Conservation (phyloP, 192 early-diverging fungal species). For the Backusella mclennaniae region DNA sequence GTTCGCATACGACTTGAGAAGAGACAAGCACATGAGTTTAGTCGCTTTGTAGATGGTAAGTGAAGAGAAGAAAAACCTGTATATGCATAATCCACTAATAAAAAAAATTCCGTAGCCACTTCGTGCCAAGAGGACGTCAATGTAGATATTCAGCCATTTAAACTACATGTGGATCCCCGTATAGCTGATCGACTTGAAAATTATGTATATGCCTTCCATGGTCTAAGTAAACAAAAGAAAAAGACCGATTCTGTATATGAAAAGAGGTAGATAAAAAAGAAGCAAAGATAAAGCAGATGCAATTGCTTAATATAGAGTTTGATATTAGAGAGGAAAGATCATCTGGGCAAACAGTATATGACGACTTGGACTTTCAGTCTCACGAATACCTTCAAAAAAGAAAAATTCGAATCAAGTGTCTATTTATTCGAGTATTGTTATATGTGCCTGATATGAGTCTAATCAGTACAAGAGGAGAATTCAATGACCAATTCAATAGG, state of each 20-base stretch:
- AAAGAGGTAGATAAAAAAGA: background rate
- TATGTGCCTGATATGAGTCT: slow-evolving; percentile 35
- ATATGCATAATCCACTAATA: background rate
- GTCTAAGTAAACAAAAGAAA: slow-evolving; percentile 9
- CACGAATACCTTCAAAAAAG: background rate
- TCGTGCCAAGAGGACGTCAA: slow-evolving; percentile 33
- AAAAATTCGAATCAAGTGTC: slow-evolving; percentile 7
- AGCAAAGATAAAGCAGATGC: background rate
- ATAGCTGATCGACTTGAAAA: slow-evolving; percentile 46
- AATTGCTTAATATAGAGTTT: background rate
- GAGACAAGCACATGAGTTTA: slow-evolving; percentile 14
- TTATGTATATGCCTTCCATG: slow-evolving; percentile 33
- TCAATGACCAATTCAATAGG: slow-evolving; percentile 19
- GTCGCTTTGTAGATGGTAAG: slow-evolving; percentile 16
- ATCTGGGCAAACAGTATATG: background rate
- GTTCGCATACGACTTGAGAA: slow-evolving; percentile 26
- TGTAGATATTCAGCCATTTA: slow-evolving; percentile 48
- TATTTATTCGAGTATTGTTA: slow-evolving; percentile 26
- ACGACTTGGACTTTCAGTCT: slow-evolving; percentile 6
- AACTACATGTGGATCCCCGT: slow-evolving; percentile 44
- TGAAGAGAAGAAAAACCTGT: background rate
- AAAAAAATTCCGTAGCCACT: background rate
- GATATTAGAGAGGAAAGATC: background rate
- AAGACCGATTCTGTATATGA: background rate
- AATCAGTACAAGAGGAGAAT: slow-evolving; percentile 20